Conservation (phyloP, 768 basidiomycete species). For the Lactarius hatsudake region DNA sequence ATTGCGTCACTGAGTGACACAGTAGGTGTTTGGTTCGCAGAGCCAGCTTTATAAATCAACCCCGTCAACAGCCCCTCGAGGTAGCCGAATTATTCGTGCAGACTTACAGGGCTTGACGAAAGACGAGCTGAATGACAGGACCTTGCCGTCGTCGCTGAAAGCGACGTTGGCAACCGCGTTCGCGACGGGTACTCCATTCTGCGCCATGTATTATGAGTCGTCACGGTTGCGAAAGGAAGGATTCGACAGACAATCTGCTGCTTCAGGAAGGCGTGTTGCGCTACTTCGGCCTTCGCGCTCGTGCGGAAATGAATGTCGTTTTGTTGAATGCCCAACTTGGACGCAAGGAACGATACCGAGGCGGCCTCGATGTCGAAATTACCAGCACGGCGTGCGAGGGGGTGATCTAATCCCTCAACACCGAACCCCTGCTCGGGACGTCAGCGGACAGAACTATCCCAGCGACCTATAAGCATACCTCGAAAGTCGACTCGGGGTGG, state of each 20-base stretch:
- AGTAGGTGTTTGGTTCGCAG: slow-evolving; percentile 37
- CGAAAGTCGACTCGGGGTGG: slow-evolving; percentile 32
- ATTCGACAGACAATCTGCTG: slow-evolving; percentile 28
- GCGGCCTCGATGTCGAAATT: slow-evolving; percentile 28
- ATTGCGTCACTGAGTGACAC: slow-evolving; percentile 39
- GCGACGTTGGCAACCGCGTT: slow-evolving; percentile 47
- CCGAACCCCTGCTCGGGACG: too few relatives aligned
- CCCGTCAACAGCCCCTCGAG: not conserved
- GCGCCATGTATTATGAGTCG: not conserved
- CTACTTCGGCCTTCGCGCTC: slow-evolving; percentile 25
- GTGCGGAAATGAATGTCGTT: slow-evolving; percentile 27
- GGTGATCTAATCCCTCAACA: slow-evolving; percentile 28
- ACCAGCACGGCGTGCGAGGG: slow-evolving; percentile 29
- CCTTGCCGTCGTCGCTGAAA: slow-evolving; percentile 42
- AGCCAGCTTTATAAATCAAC: slow-evolving; percentile 12
- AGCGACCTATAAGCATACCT: too few relatives aligned
- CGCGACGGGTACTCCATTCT: slow-evolving; percentile 38
- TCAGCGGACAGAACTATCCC: too few relatives aligned
- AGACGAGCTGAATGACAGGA: slow-evolving; percentile 45
- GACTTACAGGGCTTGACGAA: slow-evolving; percentile 44
- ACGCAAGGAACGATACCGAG: slow-evolving; percentile 29
- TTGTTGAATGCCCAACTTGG: slow-evolving; percentile 26
- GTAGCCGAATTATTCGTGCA: not conserved
- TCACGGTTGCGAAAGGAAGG: not conserved
- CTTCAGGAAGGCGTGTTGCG: slow-evolving; percentile 28